Conservation (phyloP, 2,329 filamentous ascomycete species). For the Epichloe festucae region DNA sequence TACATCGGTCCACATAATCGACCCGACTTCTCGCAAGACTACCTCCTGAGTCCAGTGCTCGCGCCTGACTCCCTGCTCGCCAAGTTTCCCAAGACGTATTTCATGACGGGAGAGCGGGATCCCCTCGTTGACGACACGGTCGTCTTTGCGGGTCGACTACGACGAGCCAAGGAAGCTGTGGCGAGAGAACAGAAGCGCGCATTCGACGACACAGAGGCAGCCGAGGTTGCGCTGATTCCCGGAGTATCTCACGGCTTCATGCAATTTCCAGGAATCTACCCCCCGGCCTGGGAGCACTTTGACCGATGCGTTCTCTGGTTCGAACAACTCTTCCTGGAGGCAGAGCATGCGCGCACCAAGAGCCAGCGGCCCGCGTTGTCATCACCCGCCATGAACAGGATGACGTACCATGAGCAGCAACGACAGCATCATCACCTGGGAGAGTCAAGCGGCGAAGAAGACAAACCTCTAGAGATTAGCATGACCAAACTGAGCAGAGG, state of each 20-base stretch:
- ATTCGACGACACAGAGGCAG: conserved; percentile 28
- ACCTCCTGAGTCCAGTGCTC: conserved; percentile 76
- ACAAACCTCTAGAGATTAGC: conserved; percentile 69
- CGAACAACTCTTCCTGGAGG: conserved; percentile 54
- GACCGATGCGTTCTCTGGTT: conserved; percentile 72
- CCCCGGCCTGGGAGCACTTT: conserved; percentile 86
- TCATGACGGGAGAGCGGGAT: conserved; percentile 88
- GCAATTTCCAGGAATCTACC: conserved; percentile 80
- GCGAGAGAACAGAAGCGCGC: conserved; percentile 8
- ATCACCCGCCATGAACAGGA: neutral
- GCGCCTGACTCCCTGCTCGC: conserved; percentile 74
- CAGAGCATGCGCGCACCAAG: conserved; percentile 25
- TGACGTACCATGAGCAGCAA: conserved; percentile 6
- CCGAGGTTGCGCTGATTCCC: conserved; percentile 72
- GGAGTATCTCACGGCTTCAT: conserved; percentile 90
- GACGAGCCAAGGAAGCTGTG: conserved; percentile 57
- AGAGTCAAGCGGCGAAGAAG: conserved; percentile 66
- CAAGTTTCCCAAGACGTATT: conserved; percentile 86
- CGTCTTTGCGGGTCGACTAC: conserved; percentile 82
- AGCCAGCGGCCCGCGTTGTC: conserved; percentile 3
- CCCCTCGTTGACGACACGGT: conserved; percentile 95
- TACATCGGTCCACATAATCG: conserved; percentile 91
- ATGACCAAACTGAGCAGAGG: conserved; percentile 36
- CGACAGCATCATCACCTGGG: conserved; percentile 21
- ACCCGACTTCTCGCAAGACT: conserved; percentile 86